Conservation (phyloP, 345 rosid species). For the Eucalyptus cladocalyx region DNA sequence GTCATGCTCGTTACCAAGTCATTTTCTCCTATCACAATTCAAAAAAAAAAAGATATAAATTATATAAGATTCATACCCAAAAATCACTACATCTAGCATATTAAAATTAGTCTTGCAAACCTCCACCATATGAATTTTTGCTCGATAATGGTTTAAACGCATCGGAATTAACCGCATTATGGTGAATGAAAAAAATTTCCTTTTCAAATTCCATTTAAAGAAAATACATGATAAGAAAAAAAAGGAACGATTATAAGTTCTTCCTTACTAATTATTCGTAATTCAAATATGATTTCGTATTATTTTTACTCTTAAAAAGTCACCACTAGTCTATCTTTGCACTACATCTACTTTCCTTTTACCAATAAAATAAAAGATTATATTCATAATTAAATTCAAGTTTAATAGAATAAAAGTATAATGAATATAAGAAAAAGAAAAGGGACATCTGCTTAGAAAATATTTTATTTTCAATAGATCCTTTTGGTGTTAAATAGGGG, state of each 20-base stretch:
- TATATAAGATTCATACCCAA: background rate
- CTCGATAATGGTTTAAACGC: accelerated
- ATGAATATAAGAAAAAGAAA: background rate
- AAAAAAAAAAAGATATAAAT: background rate
- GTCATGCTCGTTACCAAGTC: background rate
- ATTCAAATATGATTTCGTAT: background rate
- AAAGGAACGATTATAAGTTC: accelerated
- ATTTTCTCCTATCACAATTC: background rate
- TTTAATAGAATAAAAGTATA: background rate
- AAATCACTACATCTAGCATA: background rate
- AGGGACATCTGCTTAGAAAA: background rate
- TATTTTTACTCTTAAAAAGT: background rate
- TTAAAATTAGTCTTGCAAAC: background rate
- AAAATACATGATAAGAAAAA: background rate
- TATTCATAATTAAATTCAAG: background rate
- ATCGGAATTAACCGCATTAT: accelerated
- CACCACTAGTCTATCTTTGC: background rate
- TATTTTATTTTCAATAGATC: background rate
- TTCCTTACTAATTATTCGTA: background rate
- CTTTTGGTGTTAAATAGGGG: background rate
- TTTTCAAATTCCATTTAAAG: background rate
- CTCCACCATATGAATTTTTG: background rate
- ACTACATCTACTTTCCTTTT: background rate
- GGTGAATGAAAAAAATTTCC: background rate
- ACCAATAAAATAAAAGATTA: background rate